A percentile compares a stretch with the other conserved stretches of the same genome.
Evolutionary conservation across 129 eudicot genomes (phyloP).

Genomic region (Calendula officinalis): DNA sequence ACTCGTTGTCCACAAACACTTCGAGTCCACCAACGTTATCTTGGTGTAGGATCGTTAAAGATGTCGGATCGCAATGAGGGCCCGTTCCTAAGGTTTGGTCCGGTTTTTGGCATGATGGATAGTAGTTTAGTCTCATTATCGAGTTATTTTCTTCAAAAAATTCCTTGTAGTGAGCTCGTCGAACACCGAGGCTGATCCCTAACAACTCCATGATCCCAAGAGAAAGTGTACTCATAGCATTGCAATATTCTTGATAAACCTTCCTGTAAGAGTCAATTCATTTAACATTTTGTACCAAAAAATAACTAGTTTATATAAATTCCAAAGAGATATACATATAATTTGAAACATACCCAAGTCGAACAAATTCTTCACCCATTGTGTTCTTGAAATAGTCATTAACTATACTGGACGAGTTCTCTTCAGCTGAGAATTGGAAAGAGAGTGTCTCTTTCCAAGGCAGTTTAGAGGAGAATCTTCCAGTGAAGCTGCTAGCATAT

Average conservation of each 20-base stretch:
- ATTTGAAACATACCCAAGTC: slow-evolving; percentile 40
- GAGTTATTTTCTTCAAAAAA: slow-evolving; percentile 64
- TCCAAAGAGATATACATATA: neutral
- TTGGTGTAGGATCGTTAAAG: slow-evolving; percentile 78
- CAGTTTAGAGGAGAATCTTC: slow-evolving; percentile 20
- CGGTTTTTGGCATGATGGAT: slow-evolving; percentile 71
- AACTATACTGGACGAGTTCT: slow-evolving; percentile 38
- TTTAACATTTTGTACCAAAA: neutral
- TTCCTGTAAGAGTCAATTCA: slow-evolving; percentile 35
- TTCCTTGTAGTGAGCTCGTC: slow-evolving; percentile 42
- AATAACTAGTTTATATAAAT: neutral
- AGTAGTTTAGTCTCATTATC: slow-evolving; percentile 68
- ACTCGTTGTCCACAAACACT: slow-evolving; percentile 40
- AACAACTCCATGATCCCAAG: slow-evolving; percentile 70
- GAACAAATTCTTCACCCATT: slow-evolving; percentile 46
- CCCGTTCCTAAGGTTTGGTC: slow-evolving; percentile 75
- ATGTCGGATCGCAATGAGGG: slow-evolving; percentile 88
- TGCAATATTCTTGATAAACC: slow-evolving; percentile 67
- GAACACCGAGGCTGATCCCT: slow-evolving; percentile 62
- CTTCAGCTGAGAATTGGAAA: slow-evolving; percentile 40
- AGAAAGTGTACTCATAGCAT: slow-evolving; percentile 67
- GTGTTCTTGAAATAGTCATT: slow-evolving; percentile 44
- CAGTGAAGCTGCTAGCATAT: slow-evolving; percentile 77
- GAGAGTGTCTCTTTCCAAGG: slow-evolving; percentile 18
- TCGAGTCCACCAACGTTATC: slow-evolving; percentile 76